These are phyloP conservation scores for Aspergillus fijiensis DNA, from an alignment of 2,329 filamentous ascomycete species.

Conservation along the genomic window DNA sequence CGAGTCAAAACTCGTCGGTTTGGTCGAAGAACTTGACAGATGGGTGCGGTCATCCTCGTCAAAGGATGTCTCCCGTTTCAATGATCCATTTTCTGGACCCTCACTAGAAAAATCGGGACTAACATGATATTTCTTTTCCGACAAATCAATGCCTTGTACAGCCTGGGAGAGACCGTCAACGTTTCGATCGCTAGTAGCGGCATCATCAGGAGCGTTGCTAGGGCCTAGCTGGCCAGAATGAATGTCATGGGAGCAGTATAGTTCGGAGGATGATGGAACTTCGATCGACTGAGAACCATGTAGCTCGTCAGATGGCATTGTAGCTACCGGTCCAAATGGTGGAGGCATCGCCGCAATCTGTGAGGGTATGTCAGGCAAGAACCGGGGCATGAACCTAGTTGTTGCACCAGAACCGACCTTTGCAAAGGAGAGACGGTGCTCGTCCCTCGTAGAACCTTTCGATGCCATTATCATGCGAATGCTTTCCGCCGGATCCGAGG, in stretches of 20 bases:
- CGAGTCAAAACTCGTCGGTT: slow-evolving; percentile 85
- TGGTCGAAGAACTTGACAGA: slow-evolving; percentile 64
- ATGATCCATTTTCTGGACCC: slow-evolving; percentile 27
- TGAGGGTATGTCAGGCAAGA: neutral
- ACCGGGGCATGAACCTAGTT: neutral
- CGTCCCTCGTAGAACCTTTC: slow-evolving; percentile 28
- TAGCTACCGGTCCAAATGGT: slow-evolving; percentile 28
- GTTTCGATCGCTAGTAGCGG: slow-evolving; percentile 22
- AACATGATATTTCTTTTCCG: slow-evolving; percentile 27
- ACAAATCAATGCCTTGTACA: slow-evolving; percentile 36
- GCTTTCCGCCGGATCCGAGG: slow-evolving; percentile 10
- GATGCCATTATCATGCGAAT: slow-evolving; percentile 32
- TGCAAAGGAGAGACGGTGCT: slow-evolving; percentile 65
- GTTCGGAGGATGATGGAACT: slow-evolving; percentile 18
- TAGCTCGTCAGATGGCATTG: slow-evolving; percentile 28
- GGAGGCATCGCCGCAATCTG: slow-evolving; percentile 48
- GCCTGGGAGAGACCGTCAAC: slow-evolving; percentile 34
- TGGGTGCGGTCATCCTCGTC: slow-evolving; percentile 51
- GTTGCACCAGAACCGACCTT: slow-evolving; percentile 57
- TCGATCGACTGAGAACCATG: slow-evolving; percentile 23
- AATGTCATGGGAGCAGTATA: slow-evolving; percentile 20
- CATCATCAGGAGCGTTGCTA: slow-evolving; percentile 18
- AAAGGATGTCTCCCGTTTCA: slow-evolving; percentile 40
- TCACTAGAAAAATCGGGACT: slow-evolving; percentile 29
- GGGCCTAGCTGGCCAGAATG: slow-evolving; percentile 21